phyloP scores from a whole-genome alignment of 169 alveolate genomes.

The Perkinsus chesapeaki region DNA sequence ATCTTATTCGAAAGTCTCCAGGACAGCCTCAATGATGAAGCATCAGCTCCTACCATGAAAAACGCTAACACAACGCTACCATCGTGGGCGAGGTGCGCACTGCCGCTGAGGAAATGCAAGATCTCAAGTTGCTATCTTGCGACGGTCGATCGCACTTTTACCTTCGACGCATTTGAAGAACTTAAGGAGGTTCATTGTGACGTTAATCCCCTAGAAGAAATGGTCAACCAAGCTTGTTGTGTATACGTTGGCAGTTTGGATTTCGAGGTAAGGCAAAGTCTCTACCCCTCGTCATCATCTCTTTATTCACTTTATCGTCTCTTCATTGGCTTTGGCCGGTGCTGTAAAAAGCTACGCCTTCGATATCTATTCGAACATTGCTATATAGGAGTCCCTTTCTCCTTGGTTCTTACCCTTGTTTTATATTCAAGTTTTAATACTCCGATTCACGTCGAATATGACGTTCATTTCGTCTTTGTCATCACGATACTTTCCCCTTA shows the following conservation, averaged over 20 bases:
- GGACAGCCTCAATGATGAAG: too few relatives aligned
- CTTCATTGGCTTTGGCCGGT: background rate
- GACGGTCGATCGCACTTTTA: background rate
- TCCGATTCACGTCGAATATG: background rate
- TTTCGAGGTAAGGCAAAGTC: background rate
- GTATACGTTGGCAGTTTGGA: background rate
- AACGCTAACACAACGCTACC: background rate
- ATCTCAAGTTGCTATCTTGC: background rate
- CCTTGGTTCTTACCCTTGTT: background rate
- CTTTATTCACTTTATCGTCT: background rate
- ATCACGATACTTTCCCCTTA: too few relatives aligned
- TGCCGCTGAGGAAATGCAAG: background rate
- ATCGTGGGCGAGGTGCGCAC: background rate
- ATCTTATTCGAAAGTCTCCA: background rate
- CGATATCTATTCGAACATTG: background rate
- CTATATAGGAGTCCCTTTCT: background rate
- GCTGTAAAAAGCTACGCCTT: background rate
- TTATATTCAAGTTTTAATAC: background rate
- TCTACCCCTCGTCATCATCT: background rate
- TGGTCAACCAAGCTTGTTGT: conserved; percentile 4
- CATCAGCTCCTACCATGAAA: too few relatives aligned
- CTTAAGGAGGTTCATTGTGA: conserved; percentile 1
- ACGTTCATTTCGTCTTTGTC: background rate
- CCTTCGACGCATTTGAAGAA: background rate
- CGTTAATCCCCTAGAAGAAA: background rate